A percentile compares a stretch with the other conserved stretches of the same genome.
These are phyloP conservation scores for Fusarium ambrosium DNA, from an alignment of 2,329 filamentous ascomycete genomes.

Conservation along the genomic window DNA sequence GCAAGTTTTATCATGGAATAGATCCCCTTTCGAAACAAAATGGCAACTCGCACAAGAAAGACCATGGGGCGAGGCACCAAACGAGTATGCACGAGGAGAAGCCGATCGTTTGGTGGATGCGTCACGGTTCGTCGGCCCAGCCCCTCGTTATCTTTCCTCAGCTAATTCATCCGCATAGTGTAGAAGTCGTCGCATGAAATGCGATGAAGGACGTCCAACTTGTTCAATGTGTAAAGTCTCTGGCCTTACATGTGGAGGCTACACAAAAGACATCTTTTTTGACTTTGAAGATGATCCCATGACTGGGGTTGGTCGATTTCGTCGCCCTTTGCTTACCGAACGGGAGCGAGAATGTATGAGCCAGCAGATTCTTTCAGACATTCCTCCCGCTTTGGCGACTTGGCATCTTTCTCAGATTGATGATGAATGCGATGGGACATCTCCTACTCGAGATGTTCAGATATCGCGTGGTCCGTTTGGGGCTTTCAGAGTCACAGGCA, in stretches of 20 bases:
- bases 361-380: slow-evolving; percentile 6
- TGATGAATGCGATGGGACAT: slow-evolving; percentile 23
- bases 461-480: slow-evolving; percentile 36
- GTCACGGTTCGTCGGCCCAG: slow-evolving; percentile 18
- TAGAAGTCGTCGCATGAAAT: slow-evolving; percentile 35
- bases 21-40: background rate
- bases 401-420: slow-evolving; percentile 34
- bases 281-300: slow-evolving; percentile 22
- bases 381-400: slow-evolving; percentile 4
- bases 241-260: slow-evolving; percentile 28
- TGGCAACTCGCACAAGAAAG: slow-evolving; percentile 5
- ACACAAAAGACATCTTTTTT: slow-evolving; percentile 35
- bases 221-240: slow-evolving; percentile 29
- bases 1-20: slow-evolving; percentile 12
- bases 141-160: background rate
- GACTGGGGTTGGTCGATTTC: slow-evolving; percentile 5
- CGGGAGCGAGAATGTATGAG: slow-evolving; percentile 27
- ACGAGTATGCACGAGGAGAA: background rate
- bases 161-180: slow-evolving; percentile 20
- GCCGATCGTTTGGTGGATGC: slow-evolving; percentile 35
- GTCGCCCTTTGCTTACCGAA: slow-evolving; percentile 28
- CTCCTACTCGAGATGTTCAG: slow-evolving; percentile 5
- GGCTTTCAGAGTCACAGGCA: slow-evolving; percentile 9
- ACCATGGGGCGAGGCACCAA: background rate
- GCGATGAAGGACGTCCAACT: slow-evolving; percentile 26